Percentiles rank a stretch among this genome's conserved stretches.
These are phyloP conservation scores for Epichloe sp. DNA, from an alignment of 2,329 filamentous ascomycete species.

Conservation along the genomic window DNA sequence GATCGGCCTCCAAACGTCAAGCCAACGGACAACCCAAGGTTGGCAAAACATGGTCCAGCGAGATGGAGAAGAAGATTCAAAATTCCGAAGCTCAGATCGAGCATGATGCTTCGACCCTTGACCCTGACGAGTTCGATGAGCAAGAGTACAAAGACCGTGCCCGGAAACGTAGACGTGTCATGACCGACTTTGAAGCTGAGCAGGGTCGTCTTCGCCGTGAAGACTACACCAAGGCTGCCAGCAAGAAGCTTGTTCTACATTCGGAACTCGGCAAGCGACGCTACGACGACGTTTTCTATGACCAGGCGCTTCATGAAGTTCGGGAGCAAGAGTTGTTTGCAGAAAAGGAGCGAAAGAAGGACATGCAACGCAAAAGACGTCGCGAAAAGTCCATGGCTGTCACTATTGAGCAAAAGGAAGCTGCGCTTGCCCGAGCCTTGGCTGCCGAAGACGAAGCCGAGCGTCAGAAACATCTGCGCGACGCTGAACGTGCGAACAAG, in stretches of 20 bases:
- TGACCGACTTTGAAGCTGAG: slow-evolving; percentile 47
- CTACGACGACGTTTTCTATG: slow-evolving; percentile 65
- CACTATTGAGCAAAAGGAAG: slow-evolving; percentile 80
- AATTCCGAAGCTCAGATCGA: slow-evolving; percentile 29
- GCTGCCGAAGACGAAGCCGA: slow-evolving; percentile 73
- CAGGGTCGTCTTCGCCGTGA: slow-evolving; percentile 50
- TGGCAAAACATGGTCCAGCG: slow-evolving; percentile 42
- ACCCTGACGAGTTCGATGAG: slow-evolving; percentile 29
- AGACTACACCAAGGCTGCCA: slow-evolving; percentile 46
- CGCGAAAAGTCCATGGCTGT: slow-evolving; percentile 93
- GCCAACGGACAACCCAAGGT: slow-evolving; percentile 51
- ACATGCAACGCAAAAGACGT: slow-evolving; percentile 95
- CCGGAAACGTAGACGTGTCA: slow-evolving; percentile 56
- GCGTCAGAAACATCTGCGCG: slow-evolving; percentile 64
- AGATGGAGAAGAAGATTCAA: slow-evolving; percentile 30
- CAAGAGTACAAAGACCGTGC: slow-evolving; percentile 39
- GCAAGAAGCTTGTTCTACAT: slow-evolving; percentile 52
- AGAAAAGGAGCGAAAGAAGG: slow-evolving; percentile 98
- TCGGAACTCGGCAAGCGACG: slow-evolving; percentile 59
- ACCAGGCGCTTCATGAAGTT: slow-evolving; percentile 72
- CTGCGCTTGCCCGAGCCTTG: slow-evolving; percentile 64
- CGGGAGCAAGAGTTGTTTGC: slow-evolving; percentile 81
- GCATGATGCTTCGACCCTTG: slow-evolving; percentile 31
- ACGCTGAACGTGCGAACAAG: slow-evolving; percentile 81
- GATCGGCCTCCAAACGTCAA: slow-evolving; percentile 42